A percentile compares a stretch with the other conserved stretches of the same genome.
Conservation (phyloP, 768 basidiomycete genomes). For the Atractiella rhizophila region DNA sequence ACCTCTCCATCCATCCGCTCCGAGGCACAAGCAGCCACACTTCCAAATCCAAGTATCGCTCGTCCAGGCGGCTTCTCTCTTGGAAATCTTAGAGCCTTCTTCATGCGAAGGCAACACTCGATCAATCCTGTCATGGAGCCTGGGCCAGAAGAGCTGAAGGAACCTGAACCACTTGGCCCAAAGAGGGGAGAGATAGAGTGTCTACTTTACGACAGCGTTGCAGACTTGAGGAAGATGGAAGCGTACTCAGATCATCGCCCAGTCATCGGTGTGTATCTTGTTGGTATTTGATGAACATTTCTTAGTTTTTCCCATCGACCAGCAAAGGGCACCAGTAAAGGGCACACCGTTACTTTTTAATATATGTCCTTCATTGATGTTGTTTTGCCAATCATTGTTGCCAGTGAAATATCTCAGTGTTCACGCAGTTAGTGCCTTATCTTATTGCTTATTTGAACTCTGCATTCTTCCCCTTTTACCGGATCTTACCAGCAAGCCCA, state of each 20-base stretch:
- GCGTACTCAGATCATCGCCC: conserved; percentile 64
- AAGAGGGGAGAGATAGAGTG: conserved; percentile 45
- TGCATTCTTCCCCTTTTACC: no score
- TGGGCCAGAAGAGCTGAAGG: not conserved
- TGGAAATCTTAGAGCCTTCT: not conserved
- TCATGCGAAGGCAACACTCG: not conserved
- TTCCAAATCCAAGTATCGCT: not conserved
- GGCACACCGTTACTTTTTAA: no score
- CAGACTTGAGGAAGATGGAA: conserved; percentile 50
- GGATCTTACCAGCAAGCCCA: no score
- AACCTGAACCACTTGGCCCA: conserved; percentile 7
- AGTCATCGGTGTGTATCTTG: conserved; percentile 53
- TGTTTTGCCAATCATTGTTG: no score
- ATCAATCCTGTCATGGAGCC: not conserved
- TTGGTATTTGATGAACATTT: no score
- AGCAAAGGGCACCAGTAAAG: no score
- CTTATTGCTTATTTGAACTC: no score
- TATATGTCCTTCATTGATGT: no score
- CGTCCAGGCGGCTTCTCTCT: not conserved
- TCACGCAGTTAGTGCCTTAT: no score
- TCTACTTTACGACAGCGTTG: conserved; percentile 43
- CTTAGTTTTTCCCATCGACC: no score
- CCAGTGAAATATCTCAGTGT: no score
- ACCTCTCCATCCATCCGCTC: not conserved
- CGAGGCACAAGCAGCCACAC: not conserved